Conservation (phyloP, 1,139 yeast genomes). For the Magnusiomyces paraingens region DNA sequence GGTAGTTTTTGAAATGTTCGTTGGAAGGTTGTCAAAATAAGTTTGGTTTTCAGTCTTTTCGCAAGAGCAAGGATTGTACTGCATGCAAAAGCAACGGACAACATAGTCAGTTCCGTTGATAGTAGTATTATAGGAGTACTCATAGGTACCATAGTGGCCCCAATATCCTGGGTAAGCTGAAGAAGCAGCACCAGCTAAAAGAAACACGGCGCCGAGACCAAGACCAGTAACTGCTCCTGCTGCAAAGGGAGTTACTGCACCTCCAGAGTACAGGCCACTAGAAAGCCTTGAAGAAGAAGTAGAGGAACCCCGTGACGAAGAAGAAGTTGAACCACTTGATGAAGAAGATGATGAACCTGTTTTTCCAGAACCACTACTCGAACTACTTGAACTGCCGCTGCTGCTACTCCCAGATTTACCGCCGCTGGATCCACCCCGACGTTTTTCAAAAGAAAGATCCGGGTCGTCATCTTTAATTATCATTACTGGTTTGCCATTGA, state of each 20-base stretch:
- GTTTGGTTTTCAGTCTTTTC: conserved; percentile 17
- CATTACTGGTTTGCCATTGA: too few species aligned
- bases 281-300: conserved; percentile 11
- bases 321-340: conserved; percentile 12
- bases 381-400: conserved; percentile 6
- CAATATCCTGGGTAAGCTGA: conserved; percentile 23
- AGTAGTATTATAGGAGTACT: conserved; percentile 21
- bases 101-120: conserved; percentile 21
- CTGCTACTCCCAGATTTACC: conserved; percentile 5
- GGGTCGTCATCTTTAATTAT: too few species aligned
- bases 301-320: conserved; percentile 11
- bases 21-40: conserved; percentile 20
- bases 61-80: conserved; percentile 24
- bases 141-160: conserved; percentile 22
- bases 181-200: conserved; percentile 11
- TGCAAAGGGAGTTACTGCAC: conserved; percentile 20
- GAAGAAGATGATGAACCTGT: conserved; percentile 14
- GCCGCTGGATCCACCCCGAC: conserved; percentile 5
- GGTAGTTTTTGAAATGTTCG: conserved; percentile 11
- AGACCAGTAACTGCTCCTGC: conserved; percentile 24
- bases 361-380: conserved; percentile 7
- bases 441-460: too few species aligned
- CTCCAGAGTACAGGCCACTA: conserved; percentile 24
- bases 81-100: conserved; percentile 23
- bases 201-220: conserved; percentile 19